Percentiles rank a stretch among this genome's conserved stretches.
Conservation (phyloP, 441 rosid genomes). For the Syzygium malaccense region DNA sequence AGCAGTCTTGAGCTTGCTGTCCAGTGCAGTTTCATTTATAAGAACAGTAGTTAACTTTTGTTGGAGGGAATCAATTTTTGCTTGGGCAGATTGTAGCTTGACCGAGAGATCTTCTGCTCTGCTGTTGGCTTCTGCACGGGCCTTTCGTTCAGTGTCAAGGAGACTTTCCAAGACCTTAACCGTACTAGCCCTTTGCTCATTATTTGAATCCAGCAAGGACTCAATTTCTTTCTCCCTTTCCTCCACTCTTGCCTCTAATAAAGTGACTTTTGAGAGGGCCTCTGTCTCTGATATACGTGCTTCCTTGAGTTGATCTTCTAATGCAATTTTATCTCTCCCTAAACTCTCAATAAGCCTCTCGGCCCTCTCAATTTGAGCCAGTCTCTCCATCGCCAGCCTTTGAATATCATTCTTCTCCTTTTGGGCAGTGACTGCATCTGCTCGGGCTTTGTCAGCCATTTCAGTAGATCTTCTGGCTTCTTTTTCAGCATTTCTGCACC, state of each 20-base stretch:
- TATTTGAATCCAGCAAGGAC: slow-evolving; percentile 58
- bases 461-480: slow-evolving; percentile 91
- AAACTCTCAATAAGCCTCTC: slow-evolving; percentile 71
- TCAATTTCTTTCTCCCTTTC: slow-evolving; percentile 96
- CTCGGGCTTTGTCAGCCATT: slow-evolving; percentile 77
- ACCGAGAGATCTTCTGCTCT: slow-evolving; percentile 81
- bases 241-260: slow-evolving; percentile 83
- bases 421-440: slow-evolving; percentile 77
- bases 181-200: slow-evolving; percentile 71
- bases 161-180: slow-evolving; percentile 80
- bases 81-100: slow-evolving; percentile 77
- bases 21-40: slow-evolving; percentile 80
- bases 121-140: slow-evolving; percentile 64
- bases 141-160: slow-evolving; percentile 74
- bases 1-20: slow-evolving; percentile 69
- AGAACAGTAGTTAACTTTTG: slow-evolving; percentile 82
- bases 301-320: slow-evolving; percentile 50
- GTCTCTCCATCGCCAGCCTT: slow-evolving; percentile 90
- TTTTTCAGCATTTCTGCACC: slow-evolving; percentile 75
- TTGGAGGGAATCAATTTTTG: slow-evolving; percentile 75
- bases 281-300: slow-evolving; percentile 62
- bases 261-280: slow-evolving; percentile 59
- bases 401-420: slow-evolving; percentile 79
- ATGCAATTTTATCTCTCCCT: slow-evolving; percentile 63
- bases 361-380: slow-evolving; percentile 75